Conservation (phyloP, 495 filamentous ascomycete genomes). For the Daldinia bambusicola region DNA sequence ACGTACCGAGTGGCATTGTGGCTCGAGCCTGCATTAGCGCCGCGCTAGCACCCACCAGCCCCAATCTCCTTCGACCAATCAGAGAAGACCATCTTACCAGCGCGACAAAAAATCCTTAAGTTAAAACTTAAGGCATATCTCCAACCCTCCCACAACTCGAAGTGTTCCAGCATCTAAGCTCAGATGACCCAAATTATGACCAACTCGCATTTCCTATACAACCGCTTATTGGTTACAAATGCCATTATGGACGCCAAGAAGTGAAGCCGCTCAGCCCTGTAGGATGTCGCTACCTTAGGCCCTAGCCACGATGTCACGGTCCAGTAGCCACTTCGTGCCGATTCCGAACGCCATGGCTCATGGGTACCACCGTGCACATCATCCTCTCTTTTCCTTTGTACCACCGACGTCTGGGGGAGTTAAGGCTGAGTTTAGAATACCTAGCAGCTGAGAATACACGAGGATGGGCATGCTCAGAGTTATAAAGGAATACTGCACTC, state of each 20-base stretch:
- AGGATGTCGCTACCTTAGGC: conserved; percentile 13
- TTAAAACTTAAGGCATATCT: no score
- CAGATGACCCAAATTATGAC: conserved; percentile 31
- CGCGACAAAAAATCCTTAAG: no score
- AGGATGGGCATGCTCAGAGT: conserved; percentile 31
- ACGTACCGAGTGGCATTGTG: no score
- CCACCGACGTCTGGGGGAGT: neutral
- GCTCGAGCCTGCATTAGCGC: no score
- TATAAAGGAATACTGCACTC: conserved; percentile 30
- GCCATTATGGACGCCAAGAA: conserved; percentile 17
- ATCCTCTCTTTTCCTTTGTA: neutral
- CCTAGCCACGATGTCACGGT: conserved; percentile 38
- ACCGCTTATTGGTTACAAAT: conserved; percentile 28
- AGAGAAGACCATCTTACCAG: no score
- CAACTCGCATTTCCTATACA: conserved; percentile 15
- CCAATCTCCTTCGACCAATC: no score
- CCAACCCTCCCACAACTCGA: conserved; percentile 11
- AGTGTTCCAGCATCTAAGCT: conserved; percentile 5
- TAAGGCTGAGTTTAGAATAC: conserved; percentile 13
- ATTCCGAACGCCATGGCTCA: conserved; percentile 26
- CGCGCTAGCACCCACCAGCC: no score
- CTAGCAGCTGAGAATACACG: conserved; percentile 14
- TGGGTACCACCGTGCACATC: conserved; percentile 13
- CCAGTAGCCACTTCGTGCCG: conserved; percentile 22
- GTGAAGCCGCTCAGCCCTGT: conserved; percentile 35